These are phyloP conservation scores for Paracamarosporium sp. DNA, from an alignment of 2,329 filamentous ascomycete genomes.

Conservation along the genomic window DNA sequence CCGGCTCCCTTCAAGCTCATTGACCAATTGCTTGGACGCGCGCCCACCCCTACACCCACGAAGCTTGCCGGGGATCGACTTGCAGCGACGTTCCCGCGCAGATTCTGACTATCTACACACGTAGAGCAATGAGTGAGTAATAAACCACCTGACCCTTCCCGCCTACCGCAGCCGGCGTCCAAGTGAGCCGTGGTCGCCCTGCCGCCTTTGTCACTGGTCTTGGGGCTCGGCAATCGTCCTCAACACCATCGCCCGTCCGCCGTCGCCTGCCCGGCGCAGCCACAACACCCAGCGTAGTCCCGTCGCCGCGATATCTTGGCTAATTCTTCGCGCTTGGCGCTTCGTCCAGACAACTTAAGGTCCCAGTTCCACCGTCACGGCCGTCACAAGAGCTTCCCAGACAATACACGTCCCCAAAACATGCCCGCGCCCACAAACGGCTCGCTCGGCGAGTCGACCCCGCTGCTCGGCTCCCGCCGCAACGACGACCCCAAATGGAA, in stretches of 20 bases:
- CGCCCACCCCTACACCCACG: background rate
- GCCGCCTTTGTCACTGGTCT: slow-evolving; percentile 11
- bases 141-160: background rate
- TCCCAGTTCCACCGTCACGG: slow-evolving; percentile 39
- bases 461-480: slow-evolving; percentile 32
- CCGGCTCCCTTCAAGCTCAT: background rate
- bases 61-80: background rate
- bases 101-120: slow-evolving; percentile 2
- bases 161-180: background rate
- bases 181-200: background rate
- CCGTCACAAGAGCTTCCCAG: slow-evolving; percentile 26
- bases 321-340: slow-evolving; percentile 29
- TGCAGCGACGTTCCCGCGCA: slow-evolving; percentile 1
- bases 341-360: slow-evolving; percentile 39
- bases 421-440: slow-evolving; percentile 38
- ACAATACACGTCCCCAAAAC: slow-evolving; percentile 10
- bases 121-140: slow-evolving; percentile 9
- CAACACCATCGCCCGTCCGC: slow-evolving; percentile 2
- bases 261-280: slow-evolving; percentile 25
- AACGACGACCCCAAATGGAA: slow-evolving; percentile 35
- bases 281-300: slow-evolving; percentile 9
- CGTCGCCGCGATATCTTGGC: slow-evolving; percentile 22
- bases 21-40: slow-evolving; percentile 3
- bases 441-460: slow-evolving; percentile 35
- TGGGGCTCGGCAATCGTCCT: slow-evolving; percentile 4